These are phyloP conservation scores for Diaporthe longicolla DNA, from an alignment of 2,329 filamentous ascomycete species.

Conservation along the genomic window DNA sequence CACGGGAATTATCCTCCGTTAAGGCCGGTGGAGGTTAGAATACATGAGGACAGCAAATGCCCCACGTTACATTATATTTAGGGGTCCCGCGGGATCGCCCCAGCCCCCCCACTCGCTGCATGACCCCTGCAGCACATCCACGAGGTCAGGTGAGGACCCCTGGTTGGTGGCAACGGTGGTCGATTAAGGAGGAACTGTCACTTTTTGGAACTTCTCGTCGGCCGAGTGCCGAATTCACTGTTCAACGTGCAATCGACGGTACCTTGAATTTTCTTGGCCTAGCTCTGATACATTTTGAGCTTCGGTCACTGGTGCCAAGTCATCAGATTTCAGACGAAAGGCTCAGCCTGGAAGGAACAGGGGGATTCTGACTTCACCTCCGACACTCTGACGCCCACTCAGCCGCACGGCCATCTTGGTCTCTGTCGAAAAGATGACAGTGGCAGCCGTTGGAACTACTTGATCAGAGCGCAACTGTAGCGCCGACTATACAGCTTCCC, in stretches of 20 bases:
- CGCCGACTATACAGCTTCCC: neutral
- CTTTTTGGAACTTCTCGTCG: neutral
- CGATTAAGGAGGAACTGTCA: neutral
- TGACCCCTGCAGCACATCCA: constrained; percentile 23
- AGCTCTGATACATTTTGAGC: neutral
- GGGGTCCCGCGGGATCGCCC: constrained; percentile 13
- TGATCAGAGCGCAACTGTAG: constrained; percentile 1
- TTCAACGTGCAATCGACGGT: neutral
- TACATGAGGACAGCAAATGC: neutral
- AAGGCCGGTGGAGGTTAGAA: too few species aligned
- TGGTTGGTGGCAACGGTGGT: constrained; percentile 32
- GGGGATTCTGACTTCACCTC: constrained; percentile 14
- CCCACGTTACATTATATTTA: constrained; percentile 8
- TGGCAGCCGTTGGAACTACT: neutral
- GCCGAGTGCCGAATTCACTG: neutral
- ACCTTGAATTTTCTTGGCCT: neutral
- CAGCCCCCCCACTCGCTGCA: neutral
- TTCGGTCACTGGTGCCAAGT: constrained; percentile 18
- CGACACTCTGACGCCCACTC: neutral
- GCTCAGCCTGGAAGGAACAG: constrained; percentile 4
- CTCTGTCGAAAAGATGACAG: constrained; percentile 22
- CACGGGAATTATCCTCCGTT: too few species aligned
- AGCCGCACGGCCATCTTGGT: constrained; percentile 9
- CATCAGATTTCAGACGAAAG: constrained; percentile 7
- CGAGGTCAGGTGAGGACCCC: constrained; percentile 21